Percentiles rank a stretch among this genome's conserved stretches.
Evolutionary conservation across 202 grass and related monocot genomes (phyloP).

Genomic region (Zizania palustris): DNA sequence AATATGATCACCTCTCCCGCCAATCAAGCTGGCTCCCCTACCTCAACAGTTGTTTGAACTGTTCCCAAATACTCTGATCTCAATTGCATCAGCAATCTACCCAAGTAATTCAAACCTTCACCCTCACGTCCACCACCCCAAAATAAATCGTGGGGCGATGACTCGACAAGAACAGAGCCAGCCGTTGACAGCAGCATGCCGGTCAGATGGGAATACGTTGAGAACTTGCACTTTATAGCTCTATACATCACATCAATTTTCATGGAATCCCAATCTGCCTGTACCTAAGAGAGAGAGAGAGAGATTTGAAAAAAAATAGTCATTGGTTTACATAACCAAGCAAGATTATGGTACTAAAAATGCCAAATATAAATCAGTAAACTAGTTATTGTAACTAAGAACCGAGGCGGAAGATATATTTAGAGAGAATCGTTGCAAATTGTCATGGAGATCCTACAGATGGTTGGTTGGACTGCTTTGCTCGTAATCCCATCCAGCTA

Average conservation of each 20-base stretch:
- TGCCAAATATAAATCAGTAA: not conserved
- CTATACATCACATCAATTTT: slow-evolving; percentile 85
- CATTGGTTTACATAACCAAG: slow-evolving; percentile 6
- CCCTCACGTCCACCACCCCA: slow-evolving; percentile 88
- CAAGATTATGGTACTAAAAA: not conserved
- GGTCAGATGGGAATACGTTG: slow-evolving; percentile 59
- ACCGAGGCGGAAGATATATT: not conserved
- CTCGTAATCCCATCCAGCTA: not conserved
- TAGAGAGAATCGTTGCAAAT: not conserved
- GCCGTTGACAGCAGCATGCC: slow-evolving; percentile 79
- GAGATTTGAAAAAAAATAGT: slow-evolving; percentile 2
- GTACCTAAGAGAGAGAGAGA: slow-evolving; percentile 53
- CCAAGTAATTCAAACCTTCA: slow-evolving; percentile 92
- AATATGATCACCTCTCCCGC: not conserved
- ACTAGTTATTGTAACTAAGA: not conserved
- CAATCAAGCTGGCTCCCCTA: slow-evolving; percentile 34
- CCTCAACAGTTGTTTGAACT: slow-evolving; percentile 5
- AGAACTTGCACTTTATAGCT: slow-evolving; percentile 83
- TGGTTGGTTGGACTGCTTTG: not conserved
- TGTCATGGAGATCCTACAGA: not conserved
- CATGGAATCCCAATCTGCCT: slow-evolving; percentile 68
- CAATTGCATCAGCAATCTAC: slow-evolving; percentile 88
- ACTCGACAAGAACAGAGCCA: slow-evolving; percentile 86
- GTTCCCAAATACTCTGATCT: slow-evolving; percentile 64
- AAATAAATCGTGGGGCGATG: slow-evolving; percentile 93